Evolutionary conservation across 176 grass and related monocot species (phyloP), one percentile per base, ranked within the genome.

Genomic region (Eragrostis curvula): DNA sequence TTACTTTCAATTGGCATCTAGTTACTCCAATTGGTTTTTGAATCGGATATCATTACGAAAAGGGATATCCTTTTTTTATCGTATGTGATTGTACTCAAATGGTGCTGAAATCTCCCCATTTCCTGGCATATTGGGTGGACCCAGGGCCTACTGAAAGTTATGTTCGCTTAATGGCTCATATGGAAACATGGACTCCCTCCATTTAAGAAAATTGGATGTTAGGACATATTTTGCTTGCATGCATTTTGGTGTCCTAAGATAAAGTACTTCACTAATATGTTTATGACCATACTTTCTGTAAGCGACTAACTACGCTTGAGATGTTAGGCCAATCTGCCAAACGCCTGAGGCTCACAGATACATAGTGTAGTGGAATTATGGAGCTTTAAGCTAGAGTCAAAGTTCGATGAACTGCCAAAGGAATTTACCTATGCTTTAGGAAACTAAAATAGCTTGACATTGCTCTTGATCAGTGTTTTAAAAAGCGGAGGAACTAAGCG

Each of bases 251-350:
- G 56, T 25, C 9, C 56, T 24, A 59, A 24, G 17, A 59, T 59
- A 2, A 59, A 59, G 15, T 40, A 50, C 18, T 75, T 53, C 17
- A 69, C 18, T 70, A 59, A 59, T 74, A 56, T 75, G 62, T n/a
- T 32, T 84, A 56, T 75, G 11, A n/a, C 18, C n/a, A 4, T 56
- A 56, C 41, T 72, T 27, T 64, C 64, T 86, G 9, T 75, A 58
- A 23, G 49, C 20, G 69, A 68, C 24, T 68, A 50, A 61, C 55
- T 62, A 62, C 76, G 44, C 30, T 68, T 2, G 7, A 27, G 18
- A 70, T n/a, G 24, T 23, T 68, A 44, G 24, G 11, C 27, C 2
- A 7, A 52, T 51, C 64, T 79, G n/a, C 50, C 24, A 79, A 44
- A 75, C 32, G 43, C 24, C 20, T 82, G 68, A 49, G 42, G 20